Percentiles rank a stretch among this genome's conserved stretches.
Conservation (phyloP, 2,329 filamentous ascomycete genomes). For the Aspergillus japonicus region DNA sequence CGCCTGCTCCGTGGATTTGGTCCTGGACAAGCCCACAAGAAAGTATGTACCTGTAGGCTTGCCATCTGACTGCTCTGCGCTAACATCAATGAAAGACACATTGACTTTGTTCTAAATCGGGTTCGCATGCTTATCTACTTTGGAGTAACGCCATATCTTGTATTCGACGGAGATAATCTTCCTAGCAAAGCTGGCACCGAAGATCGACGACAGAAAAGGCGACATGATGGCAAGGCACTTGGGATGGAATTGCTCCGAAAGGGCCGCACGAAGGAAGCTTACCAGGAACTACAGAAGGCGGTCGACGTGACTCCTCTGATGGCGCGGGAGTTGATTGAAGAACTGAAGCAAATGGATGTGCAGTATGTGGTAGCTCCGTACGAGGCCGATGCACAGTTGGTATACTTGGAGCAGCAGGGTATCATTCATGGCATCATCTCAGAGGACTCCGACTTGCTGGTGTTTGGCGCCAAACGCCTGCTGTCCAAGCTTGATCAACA, state of each 20-base stretch:
- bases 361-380: conserved; percentile 94
- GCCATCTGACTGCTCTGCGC: conserved; percentile 54
- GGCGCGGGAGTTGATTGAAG: conserved; percentile 87
- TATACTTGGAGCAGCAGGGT: conserved; percentile 85
- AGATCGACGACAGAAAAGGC: conserved; percentile 67
- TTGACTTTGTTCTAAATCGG: conserved; percentile 85
- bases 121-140: conserved; percentile 94
- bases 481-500: conserved; percentile 94
- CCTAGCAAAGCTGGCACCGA: conserved; percentile 93
- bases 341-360: conserved; percentile 75
- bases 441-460: conserved; percentile 92
- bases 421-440: conserved; percentile 85
- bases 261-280: conserved; percentile 76
- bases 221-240: conserved; percentile 71
- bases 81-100: conserved; percentile 59
- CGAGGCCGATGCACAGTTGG: conserved; percentile 95
- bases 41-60: conserved; percentile 57
- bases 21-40: conserved; percentile 79
- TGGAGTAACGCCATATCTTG: conserved; percentile 87
- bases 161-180: conserved; percentile 94
- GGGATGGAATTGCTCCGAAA: conserved; percentile 79
- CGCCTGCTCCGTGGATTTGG: conserved; percentile 86
- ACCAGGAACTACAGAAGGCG: conserved; percentile 86
- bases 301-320: conserved; percentile 95
- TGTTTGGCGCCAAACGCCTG: conserved; percentile 88